Percentiles rank a stretch among this genome's conserved stretches.
phyloP scores from a whole-genome alignment of 352 stramenopile genomes.

The Poterioochromonas sp. region DNA sequence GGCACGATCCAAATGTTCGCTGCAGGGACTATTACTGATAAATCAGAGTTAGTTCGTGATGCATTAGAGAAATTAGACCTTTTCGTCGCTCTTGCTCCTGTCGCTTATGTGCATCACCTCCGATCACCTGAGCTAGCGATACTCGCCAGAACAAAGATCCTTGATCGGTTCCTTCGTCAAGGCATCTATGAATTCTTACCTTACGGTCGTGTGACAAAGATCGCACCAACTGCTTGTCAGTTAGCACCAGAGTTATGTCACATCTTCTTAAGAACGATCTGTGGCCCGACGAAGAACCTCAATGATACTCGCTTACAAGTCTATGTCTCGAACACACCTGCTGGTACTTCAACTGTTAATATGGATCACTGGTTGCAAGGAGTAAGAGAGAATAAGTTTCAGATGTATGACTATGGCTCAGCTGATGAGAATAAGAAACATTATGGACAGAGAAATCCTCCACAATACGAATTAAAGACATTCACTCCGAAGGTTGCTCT shows the following conservation, averaged over 20 bases:
- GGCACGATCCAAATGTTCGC: slow-evolving; percentile 14
- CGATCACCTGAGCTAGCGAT: background rate
- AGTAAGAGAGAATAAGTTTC: background rate
- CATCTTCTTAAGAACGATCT: background rate
- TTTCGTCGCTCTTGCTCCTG: slow-evolving; percentile 4
- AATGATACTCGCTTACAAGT: background rate
- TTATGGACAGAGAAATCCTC: background rate
- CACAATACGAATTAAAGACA: background rate
- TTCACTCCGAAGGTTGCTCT: background rate
- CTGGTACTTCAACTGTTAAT: background rate
- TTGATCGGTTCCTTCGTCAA: background rate
- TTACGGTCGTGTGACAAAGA: background rate
- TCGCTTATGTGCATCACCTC: background rate
- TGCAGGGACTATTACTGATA: background rate
- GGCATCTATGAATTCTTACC: slow-evolving; percentile 3
- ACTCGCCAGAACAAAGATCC: background rate
- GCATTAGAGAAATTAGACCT: background rate
- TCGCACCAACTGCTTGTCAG: background rate
- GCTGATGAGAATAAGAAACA: background rate
- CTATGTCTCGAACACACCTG: background rate
- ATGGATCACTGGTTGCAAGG: background rate
- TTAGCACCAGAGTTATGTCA: background rate
- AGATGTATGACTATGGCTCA: background rate
- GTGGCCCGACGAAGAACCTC: background rate
- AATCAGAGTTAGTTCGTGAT: too few species aligned